Percentiles rank a stretch among this genome's conserved stretches.
These are phyloP conservation scores for Henckelia pumila DNA, from an alignment of 257 asterid genomes.

Conservation along the genomic window DNA sequence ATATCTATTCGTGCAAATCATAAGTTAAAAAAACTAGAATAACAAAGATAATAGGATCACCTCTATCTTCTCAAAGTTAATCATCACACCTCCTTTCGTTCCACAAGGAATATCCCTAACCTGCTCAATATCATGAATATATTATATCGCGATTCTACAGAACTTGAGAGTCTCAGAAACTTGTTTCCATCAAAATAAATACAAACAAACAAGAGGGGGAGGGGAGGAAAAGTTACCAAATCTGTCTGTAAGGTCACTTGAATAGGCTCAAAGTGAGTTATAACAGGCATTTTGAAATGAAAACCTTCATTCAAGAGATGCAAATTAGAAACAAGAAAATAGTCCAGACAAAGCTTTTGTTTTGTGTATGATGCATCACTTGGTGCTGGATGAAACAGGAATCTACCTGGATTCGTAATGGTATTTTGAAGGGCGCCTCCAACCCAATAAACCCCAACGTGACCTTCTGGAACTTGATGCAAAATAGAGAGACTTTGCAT, in stretches of 20 bases:
- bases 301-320: conserved; percentile 57
- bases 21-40: conserved; percentile 5
- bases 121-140: conserved; percentile 40
- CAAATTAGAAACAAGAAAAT: conserved; percentile 16
- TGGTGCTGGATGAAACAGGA: neutral
- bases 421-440: conserved; percentile 93
- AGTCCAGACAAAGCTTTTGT: neutral
- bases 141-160: conserved; percentile 5
- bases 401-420: conserved; percentile 78
- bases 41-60: conserved; percentile 38
- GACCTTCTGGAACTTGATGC: conserved; percentile 99
- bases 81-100: conserved; percentile 99
- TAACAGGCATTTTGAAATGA: conserved; percentile 80
- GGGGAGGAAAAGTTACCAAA: conserved; percentile 50
- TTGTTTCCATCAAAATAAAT: neutral
- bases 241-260: conserved; percentile 99
- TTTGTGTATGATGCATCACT: conserved; percentile 4
- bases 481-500: conserved; percentile 53
- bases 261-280: conserved; percentile 94
- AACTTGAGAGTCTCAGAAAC: conserved; percentile 11
- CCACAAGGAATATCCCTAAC: conserved; percentile 99
- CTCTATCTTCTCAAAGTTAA: conserved; percentile 86
- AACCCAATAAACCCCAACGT: conserved; percentile 97
- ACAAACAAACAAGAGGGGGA: conserved; percentile 4
- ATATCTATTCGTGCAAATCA: conserved; percentile 16